Evolutionary conservation across 148 eudicot genomes (phyloP), one percentile per base, ranked within the genome.

Genomic region (Silene latifolia): DNA sequence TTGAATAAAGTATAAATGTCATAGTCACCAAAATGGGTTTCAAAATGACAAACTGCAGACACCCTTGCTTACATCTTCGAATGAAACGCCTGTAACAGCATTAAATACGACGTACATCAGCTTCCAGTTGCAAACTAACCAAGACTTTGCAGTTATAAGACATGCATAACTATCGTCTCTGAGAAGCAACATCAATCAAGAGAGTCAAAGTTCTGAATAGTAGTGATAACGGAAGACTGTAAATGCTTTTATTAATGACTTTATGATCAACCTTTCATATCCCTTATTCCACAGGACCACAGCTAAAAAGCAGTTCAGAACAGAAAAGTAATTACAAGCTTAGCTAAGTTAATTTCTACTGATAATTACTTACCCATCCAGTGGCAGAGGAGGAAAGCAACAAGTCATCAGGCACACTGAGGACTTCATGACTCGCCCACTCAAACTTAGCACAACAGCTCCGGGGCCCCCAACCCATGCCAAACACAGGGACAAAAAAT

Each of bases 391-490:
- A 80, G 93, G 91, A 73, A 94, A 83, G 85, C 96, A 94, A 73
- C 98, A 94, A 9, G 98, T 94, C 97, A 94, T 94, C 73, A 91
- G 80, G 76, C 92, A 88, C 80, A 95, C 77, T 44, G 86, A 90
- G 23, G 97, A 93, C 87, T 91, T 91, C 86, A 94, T 76, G 83
- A 90, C 82, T 11, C 93, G 90, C 20, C 98, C 98, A 64, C 82
- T 84, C 74, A 94, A 84, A 81, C 92, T 94, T 78, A 94, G 73
- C 73, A 94, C 98, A 76, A 94, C 97, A 78, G 98, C 91, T 64
- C 98, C 97, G 15, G 98, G 97, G 67, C 98, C 98, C 72, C 98
- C 98, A n/a, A 94, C 98, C 97, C 98, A 94, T 59, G 91, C 98
- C 80, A 94, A 83, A 87, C 98, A 94, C 80, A 94, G 77, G 27